phyloP scores from a whole-genome alignment of 108 stramenopile genomes.

The Skeletonema marinoi region DNA sequence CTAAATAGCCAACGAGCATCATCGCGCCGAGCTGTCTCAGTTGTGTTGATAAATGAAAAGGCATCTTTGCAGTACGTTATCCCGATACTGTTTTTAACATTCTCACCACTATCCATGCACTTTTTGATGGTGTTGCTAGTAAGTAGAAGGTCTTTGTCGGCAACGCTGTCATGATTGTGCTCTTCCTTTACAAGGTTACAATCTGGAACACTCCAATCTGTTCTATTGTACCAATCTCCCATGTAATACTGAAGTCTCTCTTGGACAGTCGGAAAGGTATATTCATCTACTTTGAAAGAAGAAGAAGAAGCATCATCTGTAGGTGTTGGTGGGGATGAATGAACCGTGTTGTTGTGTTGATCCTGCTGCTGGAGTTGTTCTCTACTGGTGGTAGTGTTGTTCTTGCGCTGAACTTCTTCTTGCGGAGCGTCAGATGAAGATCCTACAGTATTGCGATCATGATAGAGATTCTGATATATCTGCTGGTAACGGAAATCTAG shows the following conservation, averaged over 20 bases:
- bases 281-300: background rate
- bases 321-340: too few relatives aligned
- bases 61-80: background rate
- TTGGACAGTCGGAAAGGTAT: slow-evolving; percentile 3
- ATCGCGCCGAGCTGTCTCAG: background rate
- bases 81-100: background rate
- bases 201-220: background rate
- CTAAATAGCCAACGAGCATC: background rate
- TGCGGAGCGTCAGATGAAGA: too few relatives aligned
- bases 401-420: too few relatives aligned
- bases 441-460: too few relatives aligned
- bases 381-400: too few relatives aligned
- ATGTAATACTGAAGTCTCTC: slow-evolving; percentile 7
- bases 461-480: too few relatives aligned
- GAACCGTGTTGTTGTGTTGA: too few relatives aligned
- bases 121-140: background rate
- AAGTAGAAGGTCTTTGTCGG: background rate
- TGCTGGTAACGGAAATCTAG: too few relatives aligned
- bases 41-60: background rate
- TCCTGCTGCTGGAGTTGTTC: too few relatives aligned
- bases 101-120: background rate
- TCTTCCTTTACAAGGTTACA: background rate
- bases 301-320: background rate
- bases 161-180: background rate
- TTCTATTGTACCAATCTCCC: slow-evolving; percentile 12